A percentile compares a stretch with the other conserved stretches of the same genome.
Evolutionary conservation across 2,329 filamentous ascomycete species (phyloP).

Genomic region (Colletotrichum incanum): DNA sequence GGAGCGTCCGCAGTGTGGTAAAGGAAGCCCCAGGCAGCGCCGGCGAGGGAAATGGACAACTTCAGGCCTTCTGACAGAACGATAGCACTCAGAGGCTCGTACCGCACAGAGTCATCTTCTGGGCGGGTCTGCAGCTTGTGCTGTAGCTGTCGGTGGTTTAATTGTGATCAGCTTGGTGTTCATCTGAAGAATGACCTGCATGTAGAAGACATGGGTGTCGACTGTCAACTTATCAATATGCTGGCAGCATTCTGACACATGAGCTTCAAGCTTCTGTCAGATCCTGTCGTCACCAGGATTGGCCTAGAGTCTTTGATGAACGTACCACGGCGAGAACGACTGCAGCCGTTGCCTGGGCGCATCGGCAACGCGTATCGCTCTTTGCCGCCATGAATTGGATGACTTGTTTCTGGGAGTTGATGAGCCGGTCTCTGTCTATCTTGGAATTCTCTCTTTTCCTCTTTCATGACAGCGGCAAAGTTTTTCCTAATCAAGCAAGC

Average conservation of each 20-base stretch:
- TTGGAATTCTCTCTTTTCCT: neutral
- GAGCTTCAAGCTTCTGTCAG: neutral
- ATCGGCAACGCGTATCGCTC: neutral
- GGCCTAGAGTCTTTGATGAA: neutral
- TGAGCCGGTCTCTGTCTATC: neutral
- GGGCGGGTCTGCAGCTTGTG: neutral
- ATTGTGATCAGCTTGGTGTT: neutral
- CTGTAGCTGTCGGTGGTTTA: neutral
- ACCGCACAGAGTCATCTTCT: neutral
- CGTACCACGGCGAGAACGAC: neutral
- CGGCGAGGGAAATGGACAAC: neutral
- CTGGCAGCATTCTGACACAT: neutral
- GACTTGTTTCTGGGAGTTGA: neutral
- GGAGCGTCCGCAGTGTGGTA: neutral
- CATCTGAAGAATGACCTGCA: neutral
- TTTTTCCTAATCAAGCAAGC: neutral
- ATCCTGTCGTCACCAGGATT: neutral
- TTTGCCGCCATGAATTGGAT: neutral
- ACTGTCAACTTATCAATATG: constrained; percentile 1
- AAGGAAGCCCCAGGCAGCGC: neutral
- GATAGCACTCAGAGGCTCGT: neutral
- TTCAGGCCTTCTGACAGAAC: neutral
- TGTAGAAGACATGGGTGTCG: neutral
- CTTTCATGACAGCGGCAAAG: neutral
- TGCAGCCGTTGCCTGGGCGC: neutral